These are phyloP conservation scores for Xanthoconium purpureum DNA, from an alignment of 768 basidiomycete genomes.

Conservation along the genomic window DNA sequence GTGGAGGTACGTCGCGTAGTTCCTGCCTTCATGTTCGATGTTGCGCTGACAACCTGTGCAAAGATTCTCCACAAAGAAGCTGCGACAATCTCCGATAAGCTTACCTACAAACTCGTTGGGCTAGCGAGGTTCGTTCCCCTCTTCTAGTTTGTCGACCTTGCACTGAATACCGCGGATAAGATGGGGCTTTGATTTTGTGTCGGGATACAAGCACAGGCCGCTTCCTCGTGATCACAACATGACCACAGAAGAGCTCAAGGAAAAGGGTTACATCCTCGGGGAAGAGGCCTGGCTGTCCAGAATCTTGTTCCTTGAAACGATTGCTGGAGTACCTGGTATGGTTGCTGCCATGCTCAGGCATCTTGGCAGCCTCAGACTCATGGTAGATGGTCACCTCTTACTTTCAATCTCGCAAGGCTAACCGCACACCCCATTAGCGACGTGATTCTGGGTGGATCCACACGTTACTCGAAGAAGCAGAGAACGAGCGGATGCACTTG, in stretches of 20 bases:
- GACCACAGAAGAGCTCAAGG: constrained; percentile 69
- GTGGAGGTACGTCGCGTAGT: constrained; percentile 50
- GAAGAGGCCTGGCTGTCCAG: constrained; percentile 74
- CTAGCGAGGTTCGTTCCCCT: constrained; percentile 41
- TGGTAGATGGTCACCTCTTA: constrained; percentile 49
- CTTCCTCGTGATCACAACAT: constrained; percentile 61
- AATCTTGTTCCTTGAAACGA: constrained; percentile 75
- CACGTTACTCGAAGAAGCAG: constrained; percentile 89
- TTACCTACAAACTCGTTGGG: constrained; percentile 64
- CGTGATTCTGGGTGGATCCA: constrained; percentile 81
- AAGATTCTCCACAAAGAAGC: constrained; percentile 71
- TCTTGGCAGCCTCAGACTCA: constrained; percentile 80
- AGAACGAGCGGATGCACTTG: constrained; percentile 96
- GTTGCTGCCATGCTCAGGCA: constrained; percentile 88
- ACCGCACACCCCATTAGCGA: constrained; percentile 31
- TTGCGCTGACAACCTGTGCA: constrained; percentile 6
- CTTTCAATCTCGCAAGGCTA: constrained; percentile 4
- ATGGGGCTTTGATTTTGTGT: constrained; percentile 76
- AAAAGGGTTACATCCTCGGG: constrained; percentile 69
- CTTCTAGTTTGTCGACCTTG: constrained; percentile 1
- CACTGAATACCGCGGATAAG: constrained; percentile 31
- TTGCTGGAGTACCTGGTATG: constrained; percentile 97
- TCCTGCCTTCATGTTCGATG: background rate
- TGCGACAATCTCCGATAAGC: constrained; percentile 65
- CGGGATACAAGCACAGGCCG: constrained; percentile 76